Base-by-base conservation (phyloP, 2,329 filamentous ascomycete genomes). In the Nannizziopsis arthrosporioides region DNA sequence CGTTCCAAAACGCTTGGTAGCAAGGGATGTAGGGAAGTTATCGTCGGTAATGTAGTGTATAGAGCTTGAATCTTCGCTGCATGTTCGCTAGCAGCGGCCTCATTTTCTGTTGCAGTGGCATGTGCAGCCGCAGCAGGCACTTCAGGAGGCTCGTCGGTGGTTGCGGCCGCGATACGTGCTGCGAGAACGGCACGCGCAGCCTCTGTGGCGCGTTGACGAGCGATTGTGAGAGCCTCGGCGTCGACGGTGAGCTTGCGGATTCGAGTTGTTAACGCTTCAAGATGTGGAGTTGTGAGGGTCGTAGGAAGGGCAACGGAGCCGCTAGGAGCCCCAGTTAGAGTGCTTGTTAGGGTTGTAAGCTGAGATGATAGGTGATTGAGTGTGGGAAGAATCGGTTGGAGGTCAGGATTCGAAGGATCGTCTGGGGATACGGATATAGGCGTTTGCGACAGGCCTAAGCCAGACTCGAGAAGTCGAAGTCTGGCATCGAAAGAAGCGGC, bases 401-500 rank as follows among this genome's bases (percentile, higher is more conserved):
- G 54, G 42, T 63, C 50, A 32, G 60, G 54, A 74, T 79, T 30
- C 76, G 67, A 55, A 81, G 80, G 53, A 17, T 61, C 61, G 31
- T 64, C 61, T 18, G 61, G 55, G 40, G 68, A 57, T 49, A 67
- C 63, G 0, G 82, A 76, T 54, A 84, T 72, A 9, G 79, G 75
- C 0, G 81, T 78, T 17, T 81, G 80, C 36, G 80, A 83, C 42
- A 94, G 76, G 8, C 92, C 92, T 22, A 98, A 76, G 1, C 81
- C 77, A 55, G 80, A 80, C 69, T 98, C 92, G 42, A 98, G 72
- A 27, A 84, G 71, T 2, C 82, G 71, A 15, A 98, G 77, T 4
- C 92, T 80, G 27, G 78, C 76, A 61, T 96, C 90, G 59, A 98
- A 95, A 53, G 92, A 84, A 18, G 89, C 85, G 5, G 86, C 83